A percentile compares a stretch with the other conserved stretches of the same genome.
Evolutionary conservation across 176 grass and related monocot genomes (phyloP).

Genomic region (Eragrostis curvula): DNA sequence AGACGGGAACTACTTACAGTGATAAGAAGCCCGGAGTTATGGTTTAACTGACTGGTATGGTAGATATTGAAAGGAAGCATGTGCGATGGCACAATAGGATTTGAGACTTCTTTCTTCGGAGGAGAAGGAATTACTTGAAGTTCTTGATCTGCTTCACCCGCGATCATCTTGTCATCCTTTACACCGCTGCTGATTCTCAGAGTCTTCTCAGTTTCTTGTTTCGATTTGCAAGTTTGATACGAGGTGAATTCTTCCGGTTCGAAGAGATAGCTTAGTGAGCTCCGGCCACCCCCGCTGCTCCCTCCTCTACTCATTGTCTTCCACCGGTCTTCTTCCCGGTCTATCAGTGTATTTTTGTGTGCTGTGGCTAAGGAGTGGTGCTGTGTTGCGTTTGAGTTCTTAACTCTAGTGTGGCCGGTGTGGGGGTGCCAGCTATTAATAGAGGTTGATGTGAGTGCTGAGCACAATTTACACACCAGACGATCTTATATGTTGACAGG

Average conservation of each 20-base stretch:
- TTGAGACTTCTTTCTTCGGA: constrained; percentile 45
- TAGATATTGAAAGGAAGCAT: constrained; percentile 45
- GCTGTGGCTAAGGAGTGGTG: neutral
- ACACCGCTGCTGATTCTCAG: neutral
- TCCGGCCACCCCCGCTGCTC: constrained; percentile 73
- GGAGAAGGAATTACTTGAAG: neutral
- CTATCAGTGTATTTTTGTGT: neutral
- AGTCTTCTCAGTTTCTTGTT: constrained; percentile 31
- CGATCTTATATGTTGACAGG: neutral
- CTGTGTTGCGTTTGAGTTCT: neutral
- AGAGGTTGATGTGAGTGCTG: constrained; percentile 31
- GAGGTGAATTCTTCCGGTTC: constrained; percentile 51
- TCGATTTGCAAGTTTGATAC: neutral
- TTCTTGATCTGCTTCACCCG: constrained; percentile 8
- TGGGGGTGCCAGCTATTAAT: constrained; percentile 24
- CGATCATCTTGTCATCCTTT: constrained; percentile 4
- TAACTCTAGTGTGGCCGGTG: constrained; percentile 1
- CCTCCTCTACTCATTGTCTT: constrained; percentile 68
- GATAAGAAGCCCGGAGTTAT: constrained; percentile 61
- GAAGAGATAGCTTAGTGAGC: constrained; percentile 81
- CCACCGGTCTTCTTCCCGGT: neutral
- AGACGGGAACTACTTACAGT: constrained; percentile 46
- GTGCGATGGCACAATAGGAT: constrained; percentile 43
- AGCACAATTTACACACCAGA: constrained; percentile 23
- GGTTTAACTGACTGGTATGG: constrained; percentile 45